These are phyloP conservation scores for Fusarium phyllophilum DNA, from an alignment of 2,329 filamentous ascomycete species.

Conservation along the genomic window DNA sequence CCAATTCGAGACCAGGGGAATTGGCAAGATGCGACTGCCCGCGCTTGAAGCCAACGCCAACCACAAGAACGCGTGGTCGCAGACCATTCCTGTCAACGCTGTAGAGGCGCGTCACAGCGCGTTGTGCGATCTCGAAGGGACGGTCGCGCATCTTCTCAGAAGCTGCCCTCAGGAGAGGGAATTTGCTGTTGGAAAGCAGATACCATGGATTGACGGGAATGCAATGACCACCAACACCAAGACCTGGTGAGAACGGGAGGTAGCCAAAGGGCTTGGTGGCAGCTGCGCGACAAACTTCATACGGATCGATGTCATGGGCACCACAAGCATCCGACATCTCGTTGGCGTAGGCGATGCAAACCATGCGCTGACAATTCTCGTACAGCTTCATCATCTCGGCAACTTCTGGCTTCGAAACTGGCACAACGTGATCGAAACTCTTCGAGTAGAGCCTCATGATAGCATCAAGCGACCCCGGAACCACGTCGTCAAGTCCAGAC, in stretches of 20 bases:
- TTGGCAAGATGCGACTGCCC: constrained; percentile 60
- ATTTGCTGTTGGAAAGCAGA: constrained; percentile 57
- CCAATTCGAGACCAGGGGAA: constrained; percentile 58
- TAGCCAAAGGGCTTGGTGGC: constrained; percentile 65
- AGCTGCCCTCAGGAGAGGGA: constrained; percentile 58
- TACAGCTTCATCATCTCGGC: constrained; percentile 69
- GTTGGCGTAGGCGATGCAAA: constrained; percentile 64
- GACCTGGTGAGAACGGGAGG: constrained; percentile 56
- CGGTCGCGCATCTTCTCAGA: constrained; percentile 56
- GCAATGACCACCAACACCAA: constrained; percentile 66
- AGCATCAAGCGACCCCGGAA: constrained; percentile 55
- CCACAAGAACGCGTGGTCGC: constrained; percentile 53
- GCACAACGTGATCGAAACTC: constrained; percentile 60
- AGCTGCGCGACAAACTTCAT: constrained; percentile 61
- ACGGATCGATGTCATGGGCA: constrained; percentile 58
- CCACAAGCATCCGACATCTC: constrained; percentile 66
- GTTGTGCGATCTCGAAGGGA: constrained; percentile 53
- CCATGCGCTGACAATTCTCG: constrained; percentile 67
- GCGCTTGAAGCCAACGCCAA: constrained; percentile 61
- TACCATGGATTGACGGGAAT: constrained; percentile 67
- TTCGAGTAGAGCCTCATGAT: constrained; percentile 57
- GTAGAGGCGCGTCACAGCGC: constrained; percentile 48
- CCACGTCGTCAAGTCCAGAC: constrained; percentile 60
- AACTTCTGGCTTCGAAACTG: constrained; percentile 62
- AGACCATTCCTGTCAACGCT: not conserved